phyloP scores from a whole-genome alignment of 768 basidiomycete species.

The Cantharellus anzutake region DNA sequence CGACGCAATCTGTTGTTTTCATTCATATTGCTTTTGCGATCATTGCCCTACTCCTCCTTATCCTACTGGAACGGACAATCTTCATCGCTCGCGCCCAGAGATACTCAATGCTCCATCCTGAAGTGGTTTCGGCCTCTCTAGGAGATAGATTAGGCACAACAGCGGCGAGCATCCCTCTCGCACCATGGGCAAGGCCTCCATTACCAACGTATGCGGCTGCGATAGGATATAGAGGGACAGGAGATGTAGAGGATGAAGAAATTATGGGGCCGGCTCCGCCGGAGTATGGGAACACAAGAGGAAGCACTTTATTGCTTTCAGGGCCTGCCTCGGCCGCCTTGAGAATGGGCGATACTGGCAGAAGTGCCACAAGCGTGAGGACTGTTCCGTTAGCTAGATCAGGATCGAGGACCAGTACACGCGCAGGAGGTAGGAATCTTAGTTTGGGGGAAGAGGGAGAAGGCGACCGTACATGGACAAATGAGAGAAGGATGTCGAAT shows the following conservation, averaged over 20 bases:
- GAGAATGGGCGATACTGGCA: too few species aligned
- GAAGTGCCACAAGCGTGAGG: too few species aligned
- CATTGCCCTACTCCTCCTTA: constrained; percentile 28
- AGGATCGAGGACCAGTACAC: too few species aligned
- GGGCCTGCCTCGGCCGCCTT: too few species aligned
- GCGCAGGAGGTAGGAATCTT: too few species aligned
- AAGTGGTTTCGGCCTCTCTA: constrained; percentile 21
- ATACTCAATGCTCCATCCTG: constrained; percentile 38
- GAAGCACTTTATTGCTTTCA: constrained; percentile 33
- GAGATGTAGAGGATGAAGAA: constrained; percentile 52
- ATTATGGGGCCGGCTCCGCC: constrained; percentile 56
- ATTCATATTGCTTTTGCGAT: constrained; percentile 45
- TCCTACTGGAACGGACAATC: constrained; percentile 44
- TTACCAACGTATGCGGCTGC: constrained; percentile 54
- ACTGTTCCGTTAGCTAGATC: too few species aligned
- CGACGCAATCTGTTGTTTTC: constrained; percentile 21
- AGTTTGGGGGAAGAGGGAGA: too few species aligned
- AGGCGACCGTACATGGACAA: too few species aligned
- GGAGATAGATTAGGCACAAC: constrained; percentile 12
- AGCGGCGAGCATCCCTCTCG: constrained; percentile 17
- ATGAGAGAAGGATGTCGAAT: too few species aligned
- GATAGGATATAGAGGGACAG: constrained; percentile 51
- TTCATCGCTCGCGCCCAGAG: constrained; percentile 51
- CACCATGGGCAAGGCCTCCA: constrained; percentile 55
- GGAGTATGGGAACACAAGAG: constrained; percentile 57